phyloP scores from a whole-genome alignment of 1,139 yeast genomes.

The Saccharomycopsis hybrid region DNA sequence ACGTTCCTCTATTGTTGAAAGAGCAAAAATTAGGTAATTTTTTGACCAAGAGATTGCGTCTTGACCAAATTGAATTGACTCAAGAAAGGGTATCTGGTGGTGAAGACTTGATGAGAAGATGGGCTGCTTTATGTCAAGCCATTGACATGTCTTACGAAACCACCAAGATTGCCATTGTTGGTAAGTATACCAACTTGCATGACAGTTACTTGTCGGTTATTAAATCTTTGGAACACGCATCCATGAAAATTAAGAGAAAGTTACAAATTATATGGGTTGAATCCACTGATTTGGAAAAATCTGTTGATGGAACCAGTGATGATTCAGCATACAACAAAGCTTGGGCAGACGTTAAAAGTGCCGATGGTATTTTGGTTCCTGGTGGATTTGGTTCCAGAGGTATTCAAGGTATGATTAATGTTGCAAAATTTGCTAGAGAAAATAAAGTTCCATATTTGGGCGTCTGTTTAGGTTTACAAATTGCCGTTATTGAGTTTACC shows the following conservation, averaged over 20 bases:
- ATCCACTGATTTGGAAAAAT: slow-evolving; percentile 79
- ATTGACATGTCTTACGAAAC: slow-evolving; percentile 79
- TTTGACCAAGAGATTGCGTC: slow-evolving; percentile 60
- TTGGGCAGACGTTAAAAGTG: slow-evolving; percentile 90
- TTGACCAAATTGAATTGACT: slow-evolving; percentile 46
- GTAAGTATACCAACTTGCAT: slow-evolving; percentile 92
- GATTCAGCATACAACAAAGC: slow-evolving; percentile 91
- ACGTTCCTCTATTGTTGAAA: slow-evolving; percentile 84
- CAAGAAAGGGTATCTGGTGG: slow-evolving; percentile 60
- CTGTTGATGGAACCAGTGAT: slow-evolving; percentile 57
- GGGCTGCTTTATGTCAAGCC: slow-evolving; percentile 73
- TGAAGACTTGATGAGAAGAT: slow-evolving; percentile 58
- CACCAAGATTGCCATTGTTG: slow-evolving; percentile 92
- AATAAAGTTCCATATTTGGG: slow-evolving; percentile 92
- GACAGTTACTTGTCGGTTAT: slow-evolving; percentile 94
- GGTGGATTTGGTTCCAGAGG: slow-evolving; percentile 99
- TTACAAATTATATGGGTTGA: slow-evolving; percentile 94
- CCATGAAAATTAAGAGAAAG: slow-evolving; percentile 81
- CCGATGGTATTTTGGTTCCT: slow-evolving; percentile 96
- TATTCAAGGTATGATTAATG: slow-evolving; percentile 96
- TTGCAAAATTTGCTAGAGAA: slow-evolving; percentile 97
- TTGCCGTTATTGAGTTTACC: slow-evolving; percentile 91
- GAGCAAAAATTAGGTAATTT: slow-evolving; percentile 82
- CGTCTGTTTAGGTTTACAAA: slow-evolving; percentile 95
- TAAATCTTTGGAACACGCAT: slow-evolving; percentile 90